Percentiles rank a stretch among this genome's conserved stretches.
phyloP scores from a whole-genome alignment of 2,329 filamentous ascomycete genomes.

The Lecanosticta acicola region DNA sequence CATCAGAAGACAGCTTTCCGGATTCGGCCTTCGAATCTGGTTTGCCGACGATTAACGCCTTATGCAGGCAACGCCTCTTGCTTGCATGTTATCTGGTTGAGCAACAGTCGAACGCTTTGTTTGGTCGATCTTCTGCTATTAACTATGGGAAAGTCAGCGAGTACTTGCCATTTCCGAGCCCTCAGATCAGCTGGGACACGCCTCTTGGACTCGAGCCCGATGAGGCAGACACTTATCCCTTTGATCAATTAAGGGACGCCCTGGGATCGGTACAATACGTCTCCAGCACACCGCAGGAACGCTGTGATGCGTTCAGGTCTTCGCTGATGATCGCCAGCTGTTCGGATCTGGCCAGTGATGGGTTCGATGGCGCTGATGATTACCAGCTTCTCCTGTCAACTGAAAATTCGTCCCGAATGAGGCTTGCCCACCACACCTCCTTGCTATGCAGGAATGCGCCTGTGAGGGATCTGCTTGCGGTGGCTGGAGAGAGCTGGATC shows the following conservation, averaged over 20 bases:
- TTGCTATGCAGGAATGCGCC: constrained; percentile 37
- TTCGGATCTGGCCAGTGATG: constrained; percentile 10
- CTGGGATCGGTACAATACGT: constrained; percentile 8
- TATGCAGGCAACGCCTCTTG: constrained; percentile 33
- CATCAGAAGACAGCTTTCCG: background rate
- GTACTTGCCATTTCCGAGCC: constrained; percentile 36
- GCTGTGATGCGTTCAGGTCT: constrained; percentile 33
- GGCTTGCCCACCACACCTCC: constrained; percentile 30
- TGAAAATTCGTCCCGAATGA: constrained; percentile 15
- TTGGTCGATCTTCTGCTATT: constrained; percentile 17
- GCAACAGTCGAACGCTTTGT: constrained; percentile 33
- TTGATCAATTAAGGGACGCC: constrained; percentile 15
- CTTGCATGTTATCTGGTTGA: constrained; percentile 41
- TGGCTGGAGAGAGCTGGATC: constrained; percentile 43
- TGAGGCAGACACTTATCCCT: background rate
- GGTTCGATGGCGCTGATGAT: constrained; percentile 6
- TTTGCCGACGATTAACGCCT: background rate
- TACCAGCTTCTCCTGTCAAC: constrained; percentile 8
- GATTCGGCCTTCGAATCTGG: background rate
- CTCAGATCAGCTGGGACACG: constrained; percentile 37
- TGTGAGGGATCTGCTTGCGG: constrained; percentile 39
- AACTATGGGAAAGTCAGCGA: constrained; percentile 16
- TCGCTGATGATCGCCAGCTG: constrained; percentile 32
- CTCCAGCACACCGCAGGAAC: constrained; percentile 2
- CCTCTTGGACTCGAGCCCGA: background rate